Base-by-base conservation (phyloP, 148 eudicot genomes). In the Vaccinium macrocarpon region DNA sequence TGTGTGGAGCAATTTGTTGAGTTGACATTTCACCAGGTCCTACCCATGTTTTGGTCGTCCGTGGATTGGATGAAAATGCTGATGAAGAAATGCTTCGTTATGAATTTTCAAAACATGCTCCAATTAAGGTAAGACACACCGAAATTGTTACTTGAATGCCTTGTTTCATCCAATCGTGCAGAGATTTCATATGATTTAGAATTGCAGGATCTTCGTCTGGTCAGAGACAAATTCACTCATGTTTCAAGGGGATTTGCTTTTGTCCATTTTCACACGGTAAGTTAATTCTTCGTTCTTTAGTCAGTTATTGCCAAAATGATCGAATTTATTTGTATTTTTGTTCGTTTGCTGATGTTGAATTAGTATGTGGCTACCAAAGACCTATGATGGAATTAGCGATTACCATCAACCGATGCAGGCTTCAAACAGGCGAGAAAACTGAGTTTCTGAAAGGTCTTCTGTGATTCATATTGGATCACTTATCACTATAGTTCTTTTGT, bases 21-120 rank as follows among this genome's bases (percentile, higher is more conserved):
- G 21, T 81, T 78, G 25, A 81, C 82, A 62, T 72, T 50, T 79
- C 84, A 49, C 59, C 87, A 97, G 99, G 99, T 84, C 99, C 99
- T 76, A 95, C 98, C 74, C 98, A 95, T 92, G 98, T 97, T 83
- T 89, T 97, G 88, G 99, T 97, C 62, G 97, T 97, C 48, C 97
- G 99, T 84, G 99, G 99, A 83, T 88, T 97, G 97, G 99, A 97
- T 89, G 98, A 97, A 85, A 95, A 95, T 95, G 95, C 99, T 81
- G 99, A 97, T 88, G 99, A 97, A 90, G 99, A 97, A 86, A 92
- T 95, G 99, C 95, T 97, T 84, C 99, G 99, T 42, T 97, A 97
- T 86, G 99, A 97, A 87, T 97, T 97, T 84, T 92, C 99, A 38
- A 97, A 97, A 83, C 99, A 97, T 88, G 94, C 99, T 85, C 96